Conservation (phyloP, 495 filamentous ascomycete genomes). For the Xylaria nigripes region DNA sequence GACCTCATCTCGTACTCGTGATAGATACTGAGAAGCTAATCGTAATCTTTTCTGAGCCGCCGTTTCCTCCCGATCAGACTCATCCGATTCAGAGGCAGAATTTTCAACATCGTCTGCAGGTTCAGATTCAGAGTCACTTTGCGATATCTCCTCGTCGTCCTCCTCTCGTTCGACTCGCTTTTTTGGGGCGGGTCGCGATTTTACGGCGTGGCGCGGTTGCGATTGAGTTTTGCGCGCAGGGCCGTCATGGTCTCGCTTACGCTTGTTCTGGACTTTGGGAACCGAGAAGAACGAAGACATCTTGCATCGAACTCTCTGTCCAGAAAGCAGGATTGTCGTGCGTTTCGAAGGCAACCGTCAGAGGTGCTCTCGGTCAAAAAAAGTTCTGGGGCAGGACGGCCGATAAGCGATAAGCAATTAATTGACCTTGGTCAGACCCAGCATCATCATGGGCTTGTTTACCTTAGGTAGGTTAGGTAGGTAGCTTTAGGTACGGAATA, state of each 20-base stretch:
- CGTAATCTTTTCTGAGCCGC: constrained; percentile 78
- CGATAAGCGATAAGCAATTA: constrained; percentile 9
- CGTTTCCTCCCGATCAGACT: constrained; percentile 63
- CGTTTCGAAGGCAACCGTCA: constrained; percentile 14
- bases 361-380: constrained; percentile 21
- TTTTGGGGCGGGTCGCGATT: constrained; percentile 41
- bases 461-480: too few species aligned
- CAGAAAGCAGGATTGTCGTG: constrained; percentile 13
- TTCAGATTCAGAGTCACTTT: constrained; percentile 68
- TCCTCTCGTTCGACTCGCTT: constrained; percentile 49
- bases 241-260: constrained; percentile 48
- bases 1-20: constrained; percentile 79
- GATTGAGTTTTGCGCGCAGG: constrained; percentile 1
- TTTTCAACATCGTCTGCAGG: constrained; percentile 29
- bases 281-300: constrained; percentile 88
- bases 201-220: constrained; percentile 30
- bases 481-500: too few species aligned
- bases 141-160: constrained; percentile 71
- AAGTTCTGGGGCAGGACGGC: constrained; percentile 8
- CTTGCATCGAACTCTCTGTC: constrained; percentile 10
- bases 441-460: too few species aligned
- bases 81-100: constrained; percentile 40
- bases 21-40: constrained; percentile 86
- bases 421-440: too few species aligned
- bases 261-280: constrained; percentile 69